These are phyloP conservation scores for Pisolithus marmoratus DNA, from an alignment of 768 basidiomycete genomes.

Conservation along the genomic window DNA sequence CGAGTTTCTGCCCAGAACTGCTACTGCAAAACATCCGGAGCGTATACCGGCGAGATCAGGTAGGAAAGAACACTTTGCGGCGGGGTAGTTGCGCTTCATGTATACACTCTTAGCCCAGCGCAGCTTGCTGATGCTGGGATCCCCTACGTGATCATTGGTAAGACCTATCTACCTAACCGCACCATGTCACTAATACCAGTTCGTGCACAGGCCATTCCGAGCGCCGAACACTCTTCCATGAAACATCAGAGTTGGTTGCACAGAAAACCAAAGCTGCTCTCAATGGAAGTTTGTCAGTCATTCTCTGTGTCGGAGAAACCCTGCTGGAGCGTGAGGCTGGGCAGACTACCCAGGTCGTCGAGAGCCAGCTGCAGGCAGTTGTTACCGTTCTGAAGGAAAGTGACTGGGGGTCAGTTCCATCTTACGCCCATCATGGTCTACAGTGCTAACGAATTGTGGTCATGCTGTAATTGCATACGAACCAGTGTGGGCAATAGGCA, in stretches of 20 bases:
- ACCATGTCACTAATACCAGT: neutral
- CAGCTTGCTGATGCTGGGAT: conserved; percentile 86
- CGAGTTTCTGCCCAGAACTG: conserved; percentile 89
- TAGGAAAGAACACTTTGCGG: conserved; percentile 22
- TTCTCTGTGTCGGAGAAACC: conserved; percentile 95
- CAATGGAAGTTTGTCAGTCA: conserved; percentile 70
- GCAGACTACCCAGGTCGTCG: conserved; percentile 73
- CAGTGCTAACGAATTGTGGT: conserved; percentile 32
- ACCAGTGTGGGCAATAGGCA: conserved; percentile 98
- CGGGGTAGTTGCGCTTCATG: neutral
- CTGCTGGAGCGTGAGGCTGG: conserved; percentile 79
- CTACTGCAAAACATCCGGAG: conserved; percentile 78
- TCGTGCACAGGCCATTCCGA: conserved; percentile 79
- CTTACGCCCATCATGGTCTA: neutral
- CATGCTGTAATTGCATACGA: conserved; percentile 94
- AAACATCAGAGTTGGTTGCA: conserved; percentile 78
- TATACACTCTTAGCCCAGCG: conserved; percentile 50
- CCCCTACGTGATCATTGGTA: conserved; percentile 89
- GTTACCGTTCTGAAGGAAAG: conserved; percentile 51
- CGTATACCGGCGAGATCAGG: conserved; percentile 98
- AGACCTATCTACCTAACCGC: conserved; percentile 9
- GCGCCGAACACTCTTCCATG: conserved; percentile 88
- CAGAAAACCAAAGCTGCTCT: conserved; percentile 83
- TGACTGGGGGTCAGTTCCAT: conserved; percentile 70
- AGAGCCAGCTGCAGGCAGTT: conserved; percentile 76